Evolutionary conservation across 1,284 basidiomycete species (phyloP).

Genomic region (Pisolithus thermaeus): DNA sequence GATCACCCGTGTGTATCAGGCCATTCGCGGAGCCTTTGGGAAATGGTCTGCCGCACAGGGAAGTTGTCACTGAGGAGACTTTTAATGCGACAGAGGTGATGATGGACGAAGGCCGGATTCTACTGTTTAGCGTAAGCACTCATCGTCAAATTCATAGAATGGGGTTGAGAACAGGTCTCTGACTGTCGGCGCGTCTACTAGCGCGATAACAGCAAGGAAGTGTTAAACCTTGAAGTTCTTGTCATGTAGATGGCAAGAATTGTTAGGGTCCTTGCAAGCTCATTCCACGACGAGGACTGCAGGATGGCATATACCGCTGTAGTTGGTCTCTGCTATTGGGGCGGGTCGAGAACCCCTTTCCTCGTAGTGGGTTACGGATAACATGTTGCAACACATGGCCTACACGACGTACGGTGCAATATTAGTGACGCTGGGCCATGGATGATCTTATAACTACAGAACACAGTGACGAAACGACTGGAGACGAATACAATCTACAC

Average conservation of each 20-base stretch:
- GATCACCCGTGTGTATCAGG: neutral
- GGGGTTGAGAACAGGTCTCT: neutral
- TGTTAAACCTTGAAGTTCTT: neutral
- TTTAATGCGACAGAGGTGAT: slow-evolving; percentile 47
- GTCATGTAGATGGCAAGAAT: neutral
- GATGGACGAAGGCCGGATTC: slow-evolving; percentile 46
- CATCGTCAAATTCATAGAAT: slow-evolving; percentile 22
- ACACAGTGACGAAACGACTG: neutral
- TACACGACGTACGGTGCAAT: neutral
- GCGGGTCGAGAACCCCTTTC: neutral
- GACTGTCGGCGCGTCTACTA: neutral
- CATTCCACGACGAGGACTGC: too few relatives aligned
- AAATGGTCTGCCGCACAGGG: slow-evolving; percentile 38
- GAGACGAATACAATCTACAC: slow-evolving; percentile 14
- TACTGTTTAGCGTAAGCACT: slow-evolving; percentile 32
- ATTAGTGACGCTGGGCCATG: neutral
- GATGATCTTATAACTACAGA: neutral
- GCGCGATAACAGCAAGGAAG: neutral
- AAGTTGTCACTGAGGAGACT: slow-evolving; percentile 39
- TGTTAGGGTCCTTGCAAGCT: too few relatives aligned
- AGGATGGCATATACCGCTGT: neutral
- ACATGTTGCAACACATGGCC: neutral
- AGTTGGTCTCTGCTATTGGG: neutral
- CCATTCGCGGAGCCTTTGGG: slow-evolving; percentile 8
- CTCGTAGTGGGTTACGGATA: neutral